These are phyloP conservation scores for Fusarium sp. DNA, from an alignment of 2,329 filamentous ascomycete genomes.

Conservation along the genomic window DNA sequence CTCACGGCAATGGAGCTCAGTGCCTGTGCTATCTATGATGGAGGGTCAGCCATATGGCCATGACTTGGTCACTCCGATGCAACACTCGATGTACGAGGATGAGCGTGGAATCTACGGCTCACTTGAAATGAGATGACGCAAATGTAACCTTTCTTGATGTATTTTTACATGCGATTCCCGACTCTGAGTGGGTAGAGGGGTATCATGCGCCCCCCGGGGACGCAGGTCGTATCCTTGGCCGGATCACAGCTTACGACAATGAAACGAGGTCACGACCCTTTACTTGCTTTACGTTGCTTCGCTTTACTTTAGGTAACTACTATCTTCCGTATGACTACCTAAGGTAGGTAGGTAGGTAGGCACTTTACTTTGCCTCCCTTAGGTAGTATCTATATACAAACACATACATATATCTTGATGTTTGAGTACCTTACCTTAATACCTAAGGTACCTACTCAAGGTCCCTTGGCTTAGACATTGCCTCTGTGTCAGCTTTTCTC, in stretches of 20 bases:
- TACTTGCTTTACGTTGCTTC: background rate
- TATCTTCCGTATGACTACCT: background rate
- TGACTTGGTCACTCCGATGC: conserved; percentile 15
- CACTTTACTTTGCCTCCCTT: background rate
- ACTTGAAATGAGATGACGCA: conserved; percentile 21
- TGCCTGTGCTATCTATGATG: conserved; percentile 18
- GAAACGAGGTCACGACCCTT: conserved; percentile 25
- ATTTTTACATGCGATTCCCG: conserved; percentile 17
- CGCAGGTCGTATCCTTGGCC: conserved; percentile 24
- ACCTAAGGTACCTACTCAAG: background rate
- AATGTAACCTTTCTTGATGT: background rate
- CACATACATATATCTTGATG: background rate
- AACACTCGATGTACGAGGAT: conserved; percentile 23
- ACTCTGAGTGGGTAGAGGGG: conserved; percentile 4
- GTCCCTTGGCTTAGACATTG: background rate
- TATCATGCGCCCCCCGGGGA: conserved; percentile 4
- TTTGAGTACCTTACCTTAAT: background rate
- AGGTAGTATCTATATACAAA: background rate
- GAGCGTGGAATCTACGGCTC: conserved; percentile 26
- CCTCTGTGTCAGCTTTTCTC: background rate
- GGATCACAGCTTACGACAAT: conserved; percentile 33
- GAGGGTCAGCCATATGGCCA: conserved; percentile 23
- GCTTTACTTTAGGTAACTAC: background rate
- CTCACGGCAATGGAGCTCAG: conserved; percentile 28
- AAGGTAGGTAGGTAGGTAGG: background rate